Evolutionary conservation across 768 basidiomycete species (phyloP), one percentile per base, ranked within the genome.

Genomic region (Mycena galericulata): DNA sequence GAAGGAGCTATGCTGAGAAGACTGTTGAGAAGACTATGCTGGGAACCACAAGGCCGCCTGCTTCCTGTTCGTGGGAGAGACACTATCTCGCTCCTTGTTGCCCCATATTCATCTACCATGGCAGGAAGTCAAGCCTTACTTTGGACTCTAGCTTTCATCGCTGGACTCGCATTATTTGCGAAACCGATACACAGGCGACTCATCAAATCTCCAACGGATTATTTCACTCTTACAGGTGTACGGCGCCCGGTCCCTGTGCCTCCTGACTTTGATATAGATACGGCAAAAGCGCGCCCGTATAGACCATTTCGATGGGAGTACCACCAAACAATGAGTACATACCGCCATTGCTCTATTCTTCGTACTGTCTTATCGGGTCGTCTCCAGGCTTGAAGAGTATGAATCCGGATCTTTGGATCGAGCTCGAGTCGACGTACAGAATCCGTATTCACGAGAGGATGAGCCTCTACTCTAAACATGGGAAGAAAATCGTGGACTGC

Each of bases 321-420:
- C 62, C 82, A 87, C 68, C 87, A 88, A 69, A 87, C 77, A n/a
- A 88, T 87, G 87, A 80, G 86, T 87, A 73, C 14, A n/a, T n/a
- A n/a, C n/a, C n/a, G 51, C 41, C 38, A 81, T 71, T 36, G 27
- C 18, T 20, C 1, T 8, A 8, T 2, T 18, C 10, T 29, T 50
- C 50, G n/a, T 27, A 20, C 8, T 56, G 36, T 43, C 27, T n/a
- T n/a, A 59, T 18, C 53, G 40, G n/a, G 18, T 20, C 24, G 2
- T 18, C 24, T 50, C 8, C 38, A 85, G 87, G 86, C 32, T 70
- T 88, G 27, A 82, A 81, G 75, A 80, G 76, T 47, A 77, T 88
- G 69, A 87, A 88, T 54, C 83, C 84, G 5, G 85, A 88, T 68
- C 87, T 82, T 76, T 88, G 86, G 86, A 75, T 88, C n/a, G 87